Evolutionary conservation across 2,329 filamentous ascomycete genomes (phyloP).

Genomic region (Ceratocystis smalleyi): DNA sequence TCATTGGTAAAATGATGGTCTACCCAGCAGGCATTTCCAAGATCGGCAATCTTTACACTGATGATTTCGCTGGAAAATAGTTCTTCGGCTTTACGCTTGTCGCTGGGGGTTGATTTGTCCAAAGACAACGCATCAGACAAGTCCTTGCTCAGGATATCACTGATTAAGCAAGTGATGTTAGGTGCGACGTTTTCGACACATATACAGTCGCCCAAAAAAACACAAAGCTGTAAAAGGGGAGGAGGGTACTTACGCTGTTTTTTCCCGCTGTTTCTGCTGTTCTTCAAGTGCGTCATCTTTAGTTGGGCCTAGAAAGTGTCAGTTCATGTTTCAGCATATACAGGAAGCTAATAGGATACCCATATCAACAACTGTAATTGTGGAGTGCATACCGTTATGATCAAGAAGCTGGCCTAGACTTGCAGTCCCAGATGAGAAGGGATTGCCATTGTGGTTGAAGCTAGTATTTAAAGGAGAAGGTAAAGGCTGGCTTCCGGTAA

Average conservation of each 20-base stretch:
- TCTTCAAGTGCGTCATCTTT: conserved; percentile 33
- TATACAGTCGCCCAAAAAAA: conserved; percentile 12
- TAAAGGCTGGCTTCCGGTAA: conserved; percentile 90
- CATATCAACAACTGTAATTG: not conserved
- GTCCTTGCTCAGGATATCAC: conserved; percentile 79
- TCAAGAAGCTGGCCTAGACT: conserved; percentile 76
- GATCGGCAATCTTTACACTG: conserved; percentile 95
- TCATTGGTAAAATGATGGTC: conserved; percentile 99
- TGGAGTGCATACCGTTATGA: conserved; percentile 23
- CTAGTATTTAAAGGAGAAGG: conserved; percentile 86
- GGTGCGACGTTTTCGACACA: conserved; percentile 14
- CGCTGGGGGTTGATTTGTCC: conserved; percentile 50
- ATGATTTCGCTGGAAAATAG: conserved; percentile 53
- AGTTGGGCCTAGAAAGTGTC: conserved; percentile 1
- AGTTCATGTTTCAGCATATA: no score
- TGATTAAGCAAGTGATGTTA: conserved; percentile 25
- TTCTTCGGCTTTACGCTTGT: conserved; percentile 49
- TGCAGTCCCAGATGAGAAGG: conserved; percentile 23
- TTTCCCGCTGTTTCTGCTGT: conserved; percentile 73
- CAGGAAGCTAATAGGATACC: no score
- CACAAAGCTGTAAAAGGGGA: not conserved
- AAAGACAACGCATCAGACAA: conserved; percentile 79
- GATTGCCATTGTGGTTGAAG: conserved; percentile 50
- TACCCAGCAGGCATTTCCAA: conserved; percentile 97
- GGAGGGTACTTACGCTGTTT: conserved; percentile 61